Conservation (phyloP, 441 rosid genomes). For the Brassica balearica region DNA sequence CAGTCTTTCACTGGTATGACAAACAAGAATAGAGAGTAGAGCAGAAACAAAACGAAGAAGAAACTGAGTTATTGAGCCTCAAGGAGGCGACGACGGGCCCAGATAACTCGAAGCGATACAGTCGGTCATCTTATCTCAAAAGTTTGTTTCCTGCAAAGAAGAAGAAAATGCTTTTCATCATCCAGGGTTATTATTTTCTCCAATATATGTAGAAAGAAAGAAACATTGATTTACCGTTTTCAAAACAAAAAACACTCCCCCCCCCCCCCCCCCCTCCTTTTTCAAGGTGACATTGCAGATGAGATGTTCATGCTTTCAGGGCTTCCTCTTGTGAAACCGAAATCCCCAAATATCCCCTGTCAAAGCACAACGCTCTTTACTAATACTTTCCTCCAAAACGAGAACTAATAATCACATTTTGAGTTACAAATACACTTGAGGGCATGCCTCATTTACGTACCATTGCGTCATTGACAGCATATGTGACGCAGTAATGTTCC, state of each 20-base stretch:
- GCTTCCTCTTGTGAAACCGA: slow-evolving; percentile 1
- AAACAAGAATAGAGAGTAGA: background rate
- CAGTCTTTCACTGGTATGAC: background rate
- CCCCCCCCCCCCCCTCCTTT: background rate
- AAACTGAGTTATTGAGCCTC: background rate
- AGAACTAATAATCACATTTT: background rate
- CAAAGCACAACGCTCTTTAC: background rate
- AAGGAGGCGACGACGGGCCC: background rate
- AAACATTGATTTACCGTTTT: background rate
- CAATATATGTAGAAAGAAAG: background rate
- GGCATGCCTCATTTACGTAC: slow-evolving; percentile 48
- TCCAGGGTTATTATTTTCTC: background rate
- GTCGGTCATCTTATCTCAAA: background rate
- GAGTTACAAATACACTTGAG: slow-evolving; percentile 7
- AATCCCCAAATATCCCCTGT: slow-evolving; percentile 7
- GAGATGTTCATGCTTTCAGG: slow-evolving; percentile 2
- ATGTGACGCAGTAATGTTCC: slow-evolving; percentile 75
- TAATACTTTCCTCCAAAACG: background rate
- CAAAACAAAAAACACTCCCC: background rate
- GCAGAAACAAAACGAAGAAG: background rate
- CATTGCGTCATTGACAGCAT: slow-evolving; percentile 86
- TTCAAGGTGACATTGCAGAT: slow-evolving; percentile 1
- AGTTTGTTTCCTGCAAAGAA: background rate
- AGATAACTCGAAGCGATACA: background rate
- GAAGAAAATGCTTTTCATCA: background rate